Base-by-base conservation (phyloP, 257 asterid genomes). In the Sherardia arvensis region DNA sequence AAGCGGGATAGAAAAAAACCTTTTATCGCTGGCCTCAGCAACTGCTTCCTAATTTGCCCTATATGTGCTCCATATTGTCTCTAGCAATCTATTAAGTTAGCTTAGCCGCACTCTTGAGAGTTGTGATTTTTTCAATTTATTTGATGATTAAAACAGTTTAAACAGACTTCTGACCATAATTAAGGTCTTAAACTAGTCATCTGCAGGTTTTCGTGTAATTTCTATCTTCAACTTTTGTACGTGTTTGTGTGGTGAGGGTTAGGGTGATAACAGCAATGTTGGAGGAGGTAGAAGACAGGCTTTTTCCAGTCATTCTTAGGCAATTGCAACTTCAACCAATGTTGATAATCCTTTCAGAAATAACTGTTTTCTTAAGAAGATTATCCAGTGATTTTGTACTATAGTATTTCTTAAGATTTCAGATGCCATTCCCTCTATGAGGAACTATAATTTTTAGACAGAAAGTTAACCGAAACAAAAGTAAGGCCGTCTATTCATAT, bases 1-100 rank as follows among this genome's bases (percentile, higher is more conserved):
- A 68, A 59, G 10, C 28, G 47, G 26, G 25, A 58, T n/a, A n/a
- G n/a, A 58, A 28, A 57, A 57, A 53, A 30, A 86, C 95, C 95
- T 85, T 74, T 70, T 78, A 69, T 89, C 95, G 53, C 86, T 87
- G 14, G 55, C n/a, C n/a, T n/a, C n/a, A n/a, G n/a, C n/a, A n/a
- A n/a, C n/a, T n/a, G n/a, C n/a, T n/a, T n/a, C n/a, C n/a, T n/a
- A n/a, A n/a, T n/a, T n/a, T n/a, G n/a, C n/a, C n/a, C n/a, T n/a
- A n/a, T n/a, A n/a, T n/a, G n/a, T n/a, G n/a, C n/a, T n/a, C n/a
- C n/a, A n/a, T n/a, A 14, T 15, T 3, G 53, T 47, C 20, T 3
- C 53, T 47, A 4, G 3, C 53, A 15, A 48, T 48, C 55, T 48
- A 20, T 48, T n/a, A 22, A 15, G 45, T 38, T 38, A 3, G 10